phyloP scores from a whole-genome alignment of 345 rosid species.

The Eucalyptus fibrosa region DNA sequence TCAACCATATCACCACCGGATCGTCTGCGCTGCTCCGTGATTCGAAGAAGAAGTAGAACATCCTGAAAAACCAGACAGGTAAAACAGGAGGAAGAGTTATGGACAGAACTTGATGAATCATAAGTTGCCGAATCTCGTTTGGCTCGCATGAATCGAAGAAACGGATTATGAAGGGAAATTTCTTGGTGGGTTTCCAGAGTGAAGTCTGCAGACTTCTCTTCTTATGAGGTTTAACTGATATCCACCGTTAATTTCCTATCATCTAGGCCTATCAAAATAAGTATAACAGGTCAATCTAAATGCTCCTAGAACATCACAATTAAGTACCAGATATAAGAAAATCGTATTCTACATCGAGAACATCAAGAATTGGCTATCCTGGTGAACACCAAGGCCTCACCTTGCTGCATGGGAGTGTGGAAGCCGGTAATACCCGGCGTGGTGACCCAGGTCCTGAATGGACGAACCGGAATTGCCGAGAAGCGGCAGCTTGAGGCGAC shows the following conservation, averaged over 20 bases:
- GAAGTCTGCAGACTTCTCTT: not conserved
- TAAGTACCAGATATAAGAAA: not conserved
- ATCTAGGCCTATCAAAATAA: not conserved
- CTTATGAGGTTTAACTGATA: not conserved
- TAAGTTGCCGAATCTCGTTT: not conserved
- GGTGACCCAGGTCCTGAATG: conserved; percentile 54
- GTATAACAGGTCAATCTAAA: not conserved
- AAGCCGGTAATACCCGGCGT: conserved; percentile 71
- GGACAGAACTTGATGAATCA: not conserved
- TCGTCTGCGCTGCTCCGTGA: conserved; percentile 37
- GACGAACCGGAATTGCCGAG: conserved; percentile 26
- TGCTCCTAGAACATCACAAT: not conserved
- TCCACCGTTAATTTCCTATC: not conserved
- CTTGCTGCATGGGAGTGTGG: conserved; percentile 62
- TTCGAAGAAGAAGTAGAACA: conserved; percentile 54
- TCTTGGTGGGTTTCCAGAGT: not conserved
- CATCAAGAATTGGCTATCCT: not conserved
- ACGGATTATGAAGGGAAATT: not conserved
- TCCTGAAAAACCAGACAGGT: not conserved
- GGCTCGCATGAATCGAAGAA: not conserved
- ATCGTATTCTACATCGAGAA: not conserved
- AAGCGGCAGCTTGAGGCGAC: conserved; percentile 19
- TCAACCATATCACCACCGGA: conserved; percentile 85
- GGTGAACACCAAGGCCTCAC: conserved; percentile 4
- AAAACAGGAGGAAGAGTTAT: not conserved